Evolutionary conservation across 2,329 filamentous ascomycete species (phyloP), one percentile per base, ranked within the genome.

Genomic region (Colletotrichum australisinense): DNA sequence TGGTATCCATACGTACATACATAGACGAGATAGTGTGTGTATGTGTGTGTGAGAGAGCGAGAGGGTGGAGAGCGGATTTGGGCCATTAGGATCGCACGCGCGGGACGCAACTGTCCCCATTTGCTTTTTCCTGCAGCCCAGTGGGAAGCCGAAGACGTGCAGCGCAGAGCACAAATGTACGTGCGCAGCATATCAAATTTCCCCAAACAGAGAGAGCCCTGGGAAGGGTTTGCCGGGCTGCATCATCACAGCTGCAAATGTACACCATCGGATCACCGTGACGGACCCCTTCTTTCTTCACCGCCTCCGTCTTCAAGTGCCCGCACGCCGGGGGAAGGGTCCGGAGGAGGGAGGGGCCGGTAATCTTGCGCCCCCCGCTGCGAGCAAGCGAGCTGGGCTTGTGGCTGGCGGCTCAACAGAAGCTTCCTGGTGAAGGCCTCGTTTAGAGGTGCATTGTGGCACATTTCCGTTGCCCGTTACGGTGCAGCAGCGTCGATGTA

Each of bases 51-150:
- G 22, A 28, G 30, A 38, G 64, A 26, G 63, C 11, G 7, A 14
- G n/a, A 19, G 7, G 16, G 53, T 22, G 30, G 32, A 56, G 16
- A 42, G 22, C 11, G 11, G 5, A 38, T 42, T 28, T 49, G 42
- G 19, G 19, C 42, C 42, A 49, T 49, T 49, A 22, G 42, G 42
- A 49, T 49, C 42, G 42, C 19, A 12, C 6, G 30, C 26, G 22
- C 30, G n/a, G 57, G 24, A 14, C 26, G 22, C 19, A n/a, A 35
- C 49, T 57, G 14, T 35, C 67, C 67, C 53, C 9, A 65, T 71
- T 73, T 73, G 71, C 71, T 73, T 73, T 71, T 73, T 57, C 67
- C 60, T 71, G 67, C 71, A 66, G 59, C 19, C 28, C 22, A 46
- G 55, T 26, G 28, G 56, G 19, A 64, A 35, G 26, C 59, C 49